These are phyloP conservation scores for Moringa oleifera DNA, from an alignment of 345 rosid species.

Conservation along the genomic window DNA sequence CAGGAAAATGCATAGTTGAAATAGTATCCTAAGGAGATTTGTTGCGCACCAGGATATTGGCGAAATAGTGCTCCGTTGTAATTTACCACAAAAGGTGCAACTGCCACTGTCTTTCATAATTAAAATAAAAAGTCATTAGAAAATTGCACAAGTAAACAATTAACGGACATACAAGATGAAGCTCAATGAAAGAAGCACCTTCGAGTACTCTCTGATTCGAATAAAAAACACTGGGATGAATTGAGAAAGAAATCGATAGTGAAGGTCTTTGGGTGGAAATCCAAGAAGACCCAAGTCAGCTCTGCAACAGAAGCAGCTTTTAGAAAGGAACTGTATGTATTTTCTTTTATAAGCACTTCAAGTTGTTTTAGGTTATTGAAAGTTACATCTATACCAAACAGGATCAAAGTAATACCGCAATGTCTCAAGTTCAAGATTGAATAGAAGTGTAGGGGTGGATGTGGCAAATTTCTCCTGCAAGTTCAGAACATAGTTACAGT, in stretches of 20 bases:
- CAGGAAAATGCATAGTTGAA: not conserved
- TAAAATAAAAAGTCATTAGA: slow-evolving; percentile 27
- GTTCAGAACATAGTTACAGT: slow-evolving; percentile 15
- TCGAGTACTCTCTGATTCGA: slow-evolving; percentile 86
- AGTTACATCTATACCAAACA: too few species aligned
- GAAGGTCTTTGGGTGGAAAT: slow-evolving; percentile 91
- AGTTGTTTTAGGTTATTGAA: too few species aligned
- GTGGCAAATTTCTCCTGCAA: slow-evolving; percentile 75
- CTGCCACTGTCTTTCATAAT: slow-evolving; percentile 74
- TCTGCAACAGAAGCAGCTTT: slow-evolving; percentile 41
- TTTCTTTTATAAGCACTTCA: too few species aligned
- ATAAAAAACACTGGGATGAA: slow-evolving; percentile 79
- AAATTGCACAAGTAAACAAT: slow-evolving; percentile 15
- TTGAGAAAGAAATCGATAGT: slow-evolving; percentile 86
- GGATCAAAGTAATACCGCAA: slow-evolving; percentile 51
- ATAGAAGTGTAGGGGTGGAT: slow-evolving; percentile 77
- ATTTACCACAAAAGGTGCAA: slow-evolving; percentile 80
- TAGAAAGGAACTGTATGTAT: too few species aligned
- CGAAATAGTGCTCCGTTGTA: slow-evolving; percentile 92
- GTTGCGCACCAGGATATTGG: slow-evolving; percentile 72
- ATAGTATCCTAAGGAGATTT: slow-evolving; percentile 3
- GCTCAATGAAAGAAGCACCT: slow-evolving; percentile 39
- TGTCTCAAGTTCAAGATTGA: slow-evolving; percentile 94
- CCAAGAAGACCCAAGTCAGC: slow-evolving; percentile 95
- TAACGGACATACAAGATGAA: slow-evolving; percentile 2